Conservation (phyloP, 176 grass and related monocot genomes). For the Avena insularis region DNA sequence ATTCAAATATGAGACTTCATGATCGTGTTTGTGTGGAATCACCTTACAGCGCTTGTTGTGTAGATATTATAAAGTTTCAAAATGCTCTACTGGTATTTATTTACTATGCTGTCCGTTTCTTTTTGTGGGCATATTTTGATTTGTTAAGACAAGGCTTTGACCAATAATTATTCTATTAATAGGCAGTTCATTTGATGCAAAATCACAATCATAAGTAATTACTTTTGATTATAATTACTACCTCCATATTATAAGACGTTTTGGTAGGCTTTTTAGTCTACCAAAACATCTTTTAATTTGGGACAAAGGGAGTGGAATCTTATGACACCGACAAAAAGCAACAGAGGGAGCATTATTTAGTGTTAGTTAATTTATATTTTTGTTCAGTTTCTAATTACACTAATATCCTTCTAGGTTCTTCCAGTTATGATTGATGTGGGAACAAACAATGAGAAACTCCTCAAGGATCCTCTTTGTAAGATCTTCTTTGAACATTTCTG, state of each 20-base stretch:
- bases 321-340: background rate
- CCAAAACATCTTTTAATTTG: too few species aligned
- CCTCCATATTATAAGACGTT: too few species aligned
- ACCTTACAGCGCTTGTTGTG: background rate
- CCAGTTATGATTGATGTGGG: slow-evolving; percentile 99
- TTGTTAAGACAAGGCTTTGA: slow-evolving; percentile 8
- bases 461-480: slow-evolving; percentile 96
- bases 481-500: slow-evolving; percentile 36
- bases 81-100: slow-evolving; percentile 20
- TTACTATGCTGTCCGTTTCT: background rate
- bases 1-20: background rate
- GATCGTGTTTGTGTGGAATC: background rate
- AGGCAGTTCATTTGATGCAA: background rate
- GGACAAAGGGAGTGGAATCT: too few species aligned
- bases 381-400: slow-evolving; percentile 19
- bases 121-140: slow-evolving; percentile 11
- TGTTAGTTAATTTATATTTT: slow-evolving; percentile 29
- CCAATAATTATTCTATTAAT: background rate
- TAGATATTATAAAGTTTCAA: slow-evolving; percentile 19
- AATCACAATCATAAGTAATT: slow-evolving; percentile 16
- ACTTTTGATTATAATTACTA: background rate
- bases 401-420: slow-evolving; percentile 75
- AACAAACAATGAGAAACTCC: slow-evolving; percentile 94
- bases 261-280: too few species aligned
- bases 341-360: background rate